Percentiles rank a stretch among this genome's conserved stretches.
Conservation (phyloP, 2,329 filamentous ascomycete genomes). For the Aureobasidium mangrovei region DNA sequence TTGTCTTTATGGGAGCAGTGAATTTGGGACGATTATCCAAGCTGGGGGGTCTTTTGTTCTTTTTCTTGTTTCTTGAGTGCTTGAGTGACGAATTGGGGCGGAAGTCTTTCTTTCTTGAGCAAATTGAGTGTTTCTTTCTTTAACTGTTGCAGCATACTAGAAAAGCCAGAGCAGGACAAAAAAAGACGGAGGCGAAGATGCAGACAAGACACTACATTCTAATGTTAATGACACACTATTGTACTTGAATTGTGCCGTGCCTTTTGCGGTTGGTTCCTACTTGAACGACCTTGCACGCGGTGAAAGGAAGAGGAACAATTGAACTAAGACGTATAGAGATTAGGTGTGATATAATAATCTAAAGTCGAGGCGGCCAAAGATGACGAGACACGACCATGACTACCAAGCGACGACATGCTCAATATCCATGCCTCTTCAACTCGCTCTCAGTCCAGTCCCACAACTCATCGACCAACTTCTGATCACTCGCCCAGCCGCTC, state of each 20-base stretch:
- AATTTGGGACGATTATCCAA: neutral
- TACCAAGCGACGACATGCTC: neutral
- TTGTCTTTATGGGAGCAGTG: neutral
- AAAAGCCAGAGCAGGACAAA: neutral
- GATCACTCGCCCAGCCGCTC: slow-evolving; percentile 20
- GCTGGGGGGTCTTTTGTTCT: neutral
- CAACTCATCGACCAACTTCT: slow-evolving; percentile 25
- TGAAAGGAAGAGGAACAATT: too few species aligned
- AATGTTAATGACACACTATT: slow-evolving; percentile 11
- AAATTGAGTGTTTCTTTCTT: neutral
- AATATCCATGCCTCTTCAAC: slow-evolving; percentile 16
- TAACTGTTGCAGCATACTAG: neutral
- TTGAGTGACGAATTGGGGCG: too few species aligned
- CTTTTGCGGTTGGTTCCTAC: neutral
- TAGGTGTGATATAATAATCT: too few species aligned
- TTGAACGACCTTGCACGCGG: neutral
- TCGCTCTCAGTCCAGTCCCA: slow-evolving; percentile 31
- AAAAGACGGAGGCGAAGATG: neutral
- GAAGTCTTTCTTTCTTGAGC: too few species aligned
- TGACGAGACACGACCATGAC: neutral
- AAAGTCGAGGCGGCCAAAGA: too few species aligned
- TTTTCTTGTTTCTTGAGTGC: neutral
- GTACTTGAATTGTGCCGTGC: neutral
- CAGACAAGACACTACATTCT: neutral
- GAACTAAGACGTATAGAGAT: too few species aligned